phyloP scores from a whole-genome alignment of 2,329 filamentous ascomycete genomes.

The Macrophomina pseudophaseolina region DNA sequence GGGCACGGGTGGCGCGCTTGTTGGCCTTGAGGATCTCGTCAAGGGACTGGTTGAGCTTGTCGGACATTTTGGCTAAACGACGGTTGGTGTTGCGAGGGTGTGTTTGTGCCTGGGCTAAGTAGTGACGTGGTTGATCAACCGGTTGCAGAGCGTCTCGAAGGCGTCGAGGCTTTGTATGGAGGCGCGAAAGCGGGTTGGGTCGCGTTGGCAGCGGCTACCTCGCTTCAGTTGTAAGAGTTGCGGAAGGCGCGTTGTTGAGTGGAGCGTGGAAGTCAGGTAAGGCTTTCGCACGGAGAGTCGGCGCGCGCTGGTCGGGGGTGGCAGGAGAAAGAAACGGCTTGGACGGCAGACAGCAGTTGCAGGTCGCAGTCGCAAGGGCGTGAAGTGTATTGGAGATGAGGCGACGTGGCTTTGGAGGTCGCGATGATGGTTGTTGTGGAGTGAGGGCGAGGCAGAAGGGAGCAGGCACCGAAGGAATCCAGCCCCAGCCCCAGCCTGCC shows the following conservation, averaged over 20 bases:
- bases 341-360: not conserved
- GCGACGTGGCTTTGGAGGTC: constrained; percentile 23
- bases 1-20: constrained; percentile 59
- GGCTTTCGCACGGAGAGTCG: constrained; percentile 18
- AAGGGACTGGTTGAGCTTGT: constrained; percentile 95
- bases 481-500: not conserved
- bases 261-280: constrained; percentile 14
- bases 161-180: not conserved
- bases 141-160: constrained; percentile 5
- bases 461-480: constrained; percentile 10
- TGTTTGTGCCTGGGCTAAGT: constrained; percentile 25
- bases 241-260: constrained; percentile 7
- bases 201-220: constrained; percentile 19
- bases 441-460: constrained; percentile 19
- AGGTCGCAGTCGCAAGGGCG: constrained; percentile 7
- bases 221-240: constrained; percentile 1
- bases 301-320: constrained; percentile 5
- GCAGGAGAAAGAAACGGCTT: constrained; percentile 3
- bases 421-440: constrained; percentile 18
- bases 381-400: constrained; percentile 18
- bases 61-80: constrained; percentile 64
- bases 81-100: constrained; percentile 21
- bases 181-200: not conserved
- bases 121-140: constrained; percentile 15
- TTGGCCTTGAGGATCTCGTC: constrained; percentile 92